A percentile compares a stretch with the other conserved stretches of the same genome.
These are phyloP conservation scores for Spathaspora boniae DNA, from an alignment of 805 yeast genomes.

Conservation along the genomic window DNA sequence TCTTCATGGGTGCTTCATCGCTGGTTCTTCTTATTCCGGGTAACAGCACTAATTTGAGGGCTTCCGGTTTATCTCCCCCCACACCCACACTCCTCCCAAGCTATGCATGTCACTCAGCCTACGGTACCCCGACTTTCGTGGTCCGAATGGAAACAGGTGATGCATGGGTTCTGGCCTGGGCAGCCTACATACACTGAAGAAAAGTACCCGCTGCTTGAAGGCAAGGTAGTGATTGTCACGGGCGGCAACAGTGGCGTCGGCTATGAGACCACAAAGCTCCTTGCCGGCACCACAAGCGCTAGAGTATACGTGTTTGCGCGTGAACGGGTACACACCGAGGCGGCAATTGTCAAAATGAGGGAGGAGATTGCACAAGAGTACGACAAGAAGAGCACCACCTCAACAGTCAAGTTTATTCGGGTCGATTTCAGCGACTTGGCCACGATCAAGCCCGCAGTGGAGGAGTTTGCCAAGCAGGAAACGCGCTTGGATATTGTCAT, in stretches of 20 bases:
- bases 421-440: conserved; percentile 41
- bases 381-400: conserved; percentile 4
- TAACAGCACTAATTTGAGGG: no score
- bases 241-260: conserved; percentile 37
- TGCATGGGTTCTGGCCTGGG: conserved; percentile 7
- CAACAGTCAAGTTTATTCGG: conserved; percentile 14
- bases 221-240: conserved; percentile 35
- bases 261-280: conserved; percentile 23
- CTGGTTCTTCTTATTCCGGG: no score
- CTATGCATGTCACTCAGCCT: no score
- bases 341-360: conserved; percentile 21
- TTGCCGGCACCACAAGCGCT: conserved; percentile 24
- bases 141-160: conserved; percentile 4
- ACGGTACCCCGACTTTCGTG: conserved; percentile 2
- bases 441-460: conserved; percentile 35
- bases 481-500: conserved; percentile 17
- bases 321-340: conserved; percentile 23
- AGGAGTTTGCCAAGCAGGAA: conserved; percentile 14
- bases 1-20: no score
- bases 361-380: conserved; percentile 16
- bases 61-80: no score
- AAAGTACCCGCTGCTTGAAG: conserved; percentile 28
- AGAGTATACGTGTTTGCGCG: conserved; percentile 36
- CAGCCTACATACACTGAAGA: conserved; percentile 7
- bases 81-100: no score